phyloP scores from a whole-genome alignment of 225 moss, liverwort and hornwort species.

The Sphagnum tenellum region DNA sequence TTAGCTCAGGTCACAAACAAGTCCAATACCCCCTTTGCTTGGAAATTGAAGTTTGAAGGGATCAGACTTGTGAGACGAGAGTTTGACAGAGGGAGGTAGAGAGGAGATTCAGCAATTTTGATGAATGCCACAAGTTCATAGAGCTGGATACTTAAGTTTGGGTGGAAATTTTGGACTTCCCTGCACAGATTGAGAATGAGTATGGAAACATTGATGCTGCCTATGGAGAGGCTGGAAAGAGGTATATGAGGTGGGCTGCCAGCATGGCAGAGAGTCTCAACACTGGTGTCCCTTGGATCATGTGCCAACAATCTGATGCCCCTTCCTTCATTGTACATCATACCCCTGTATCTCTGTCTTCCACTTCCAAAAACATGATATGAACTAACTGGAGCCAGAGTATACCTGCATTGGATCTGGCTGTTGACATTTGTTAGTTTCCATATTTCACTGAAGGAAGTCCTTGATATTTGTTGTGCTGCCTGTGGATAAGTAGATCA shows the following conservation, averaged over 20 bases:
- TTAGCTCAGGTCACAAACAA: conserved; percentile 40
- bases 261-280: conserved; percentile 45
- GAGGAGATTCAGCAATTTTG: no score
- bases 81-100: no score
- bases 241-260: conserved; percentile 59
- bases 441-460: neutral
- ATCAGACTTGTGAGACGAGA: no score
- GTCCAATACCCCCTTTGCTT: no score
- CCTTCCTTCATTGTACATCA: conserved; percentile 46
- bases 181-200: conserved; percentile 77
- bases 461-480: neutral
- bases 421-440: neutral
- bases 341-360: neutral
- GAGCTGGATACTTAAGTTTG: no score
- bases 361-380: neutral
- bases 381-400: neutral
- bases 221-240: conserved; percentile 40
- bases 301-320: conserved; percentile 72
- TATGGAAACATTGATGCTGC: conserved; percentile 55
- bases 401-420: no score
- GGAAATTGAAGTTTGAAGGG: no score
- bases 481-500: conserved; percentile 41
- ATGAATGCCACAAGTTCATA: no score
- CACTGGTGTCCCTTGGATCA: conserved; percentile 70
- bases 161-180: no score